These are phyloP conservation scores for Trapa bicornis DNA, from an alignment of 345 rosid genomes.

Conservation along the genomic window DNA sequence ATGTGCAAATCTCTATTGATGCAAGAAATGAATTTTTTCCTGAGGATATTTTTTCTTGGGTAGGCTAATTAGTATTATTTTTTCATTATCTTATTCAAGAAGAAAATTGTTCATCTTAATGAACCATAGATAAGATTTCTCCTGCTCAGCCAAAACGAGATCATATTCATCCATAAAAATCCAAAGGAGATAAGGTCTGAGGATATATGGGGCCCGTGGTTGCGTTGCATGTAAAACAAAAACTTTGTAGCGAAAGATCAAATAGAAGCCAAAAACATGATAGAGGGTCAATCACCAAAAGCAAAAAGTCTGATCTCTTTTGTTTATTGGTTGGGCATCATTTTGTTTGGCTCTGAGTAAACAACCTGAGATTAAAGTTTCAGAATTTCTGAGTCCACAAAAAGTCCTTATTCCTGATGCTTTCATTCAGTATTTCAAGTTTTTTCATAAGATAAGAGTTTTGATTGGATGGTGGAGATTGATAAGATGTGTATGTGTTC, in stretches of 20 bases:
- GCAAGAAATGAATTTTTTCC: background rate
- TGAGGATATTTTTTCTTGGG: background rate
- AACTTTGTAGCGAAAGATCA: background rate
- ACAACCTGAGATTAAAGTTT: background rate
- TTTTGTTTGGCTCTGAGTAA: background rate
- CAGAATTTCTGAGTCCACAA: background rate
- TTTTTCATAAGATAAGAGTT: background rate
- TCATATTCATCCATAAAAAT: slow-evolving; percentile 4
- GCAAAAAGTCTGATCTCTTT: background rate
- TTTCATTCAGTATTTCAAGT: no score
- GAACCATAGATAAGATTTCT: background rate
- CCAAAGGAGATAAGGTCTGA: slow-evolving; percentile 8
- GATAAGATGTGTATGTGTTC: background rate
- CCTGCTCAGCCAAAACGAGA: background rate
- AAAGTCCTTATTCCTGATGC: no score
- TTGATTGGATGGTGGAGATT: slow-evolving; percentile 2
- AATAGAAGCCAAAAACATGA: slow-evolving; percentile 4
- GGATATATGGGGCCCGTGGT: slow-evolving; percentile 1
- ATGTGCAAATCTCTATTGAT: background rate
- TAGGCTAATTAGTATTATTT: background rate
- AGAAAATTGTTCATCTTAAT: background rate
- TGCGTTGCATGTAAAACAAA: slow-evolving; percentile 1
- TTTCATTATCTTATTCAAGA: background rate
- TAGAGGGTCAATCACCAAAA: background rate
- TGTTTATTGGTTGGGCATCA: slow-evolving; percentile 1